Evolutionary conservation across 2,329 filamentous ascomycete species (phyloP), one percentile per base, ranked within the genome.

Genomic region (Apiospora arundinis): DNA sequence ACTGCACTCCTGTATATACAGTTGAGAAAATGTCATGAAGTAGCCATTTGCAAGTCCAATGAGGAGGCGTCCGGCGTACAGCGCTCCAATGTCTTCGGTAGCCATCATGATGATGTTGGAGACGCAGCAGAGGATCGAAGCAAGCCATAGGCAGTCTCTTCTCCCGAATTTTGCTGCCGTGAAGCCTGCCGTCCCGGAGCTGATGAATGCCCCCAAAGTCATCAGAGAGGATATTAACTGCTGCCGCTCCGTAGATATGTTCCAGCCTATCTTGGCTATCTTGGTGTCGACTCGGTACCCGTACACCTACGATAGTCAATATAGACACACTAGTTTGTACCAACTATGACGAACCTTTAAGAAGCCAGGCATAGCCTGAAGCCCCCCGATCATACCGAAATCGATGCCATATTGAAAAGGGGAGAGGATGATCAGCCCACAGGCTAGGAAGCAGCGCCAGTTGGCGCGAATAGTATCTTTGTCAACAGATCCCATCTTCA

Each of bases 51-150:
- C 85, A 6, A 90, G 72, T 2, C 88, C 88, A 70, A 89, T 87
- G 21, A 90, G 76, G 8, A 90, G 78, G 48, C 88, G 84, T 12
- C 86, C 88, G 32, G 84, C 82, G 71, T 90, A 90, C 6, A 90
- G 83, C 0, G 83, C 86, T 21, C 82, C 86, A 48, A 90, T 88
- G 70, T 81, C 77, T 8, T 82, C 83, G 0, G 86, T 88, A 3
- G 84, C 82, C 86, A 90, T 89, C 88, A 90, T 90, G 75, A 89
- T 82, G 23, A 88, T 80, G 73, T 89, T 89, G 21, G 87, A 81
- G 4, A 86, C 78, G 73, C 81, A 83, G 73, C 86, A 88, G 11
- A 87, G 77, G 1, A 85, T n/a, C 70, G 85, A 86, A 1, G 86
- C 87, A 4, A 82, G 66, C 77, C 82, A 85, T 18, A 88, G 79